phyloP scores from a whole-genome alignment of 345 rosid genomes.

The Carallia brachiata region DNA sequence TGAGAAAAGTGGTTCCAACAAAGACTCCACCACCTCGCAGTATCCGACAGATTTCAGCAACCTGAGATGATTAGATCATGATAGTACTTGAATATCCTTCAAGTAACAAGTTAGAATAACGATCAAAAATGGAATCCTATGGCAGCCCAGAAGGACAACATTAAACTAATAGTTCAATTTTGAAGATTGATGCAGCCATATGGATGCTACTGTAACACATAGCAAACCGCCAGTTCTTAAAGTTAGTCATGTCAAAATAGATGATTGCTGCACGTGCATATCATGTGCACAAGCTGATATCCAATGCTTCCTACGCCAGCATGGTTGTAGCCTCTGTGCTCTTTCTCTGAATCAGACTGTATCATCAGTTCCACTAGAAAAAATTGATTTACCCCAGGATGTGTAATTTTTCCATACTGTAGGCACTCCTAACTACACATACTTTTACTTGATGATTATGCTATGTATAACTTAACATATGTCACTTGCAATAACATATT shows the following conservation, averaged over 20 bases:
- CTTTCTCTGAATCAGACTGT: background rate
- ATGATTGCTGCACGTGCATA: background rate
- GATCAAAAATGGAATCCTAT: too few relatives aligned
- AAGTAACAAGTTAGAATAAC: too few relatives aligned
- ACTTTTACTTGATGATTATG: too few relatives aligned
- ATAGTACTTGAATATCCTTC: background rate
- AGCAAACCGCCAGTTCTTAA: background rate
- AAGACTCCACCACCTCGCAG: conserved; percentile 83
- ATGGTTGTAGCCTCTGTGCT: background rate
- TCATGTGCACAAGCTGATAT: background rate
- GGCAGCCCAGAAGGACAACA: too few relatives aligned
- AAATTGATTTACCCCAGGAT: background rate
- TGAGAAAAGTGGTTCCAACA: conserved; percentile 88
- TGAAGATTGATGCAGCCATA: background rate
- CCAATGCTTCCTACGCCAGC: background rate
- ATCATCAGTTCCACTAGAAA: background rate
- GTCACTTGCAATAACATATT: background rate
- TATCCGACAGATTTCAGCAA: conserved; percentile 87
- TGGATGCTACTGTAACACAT: background rate
- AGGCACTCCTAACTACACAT: too few relatives aligned
- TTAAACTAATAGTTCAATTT: too few relatives aligned
- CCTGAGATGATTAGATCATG: conserved; percentile 31
- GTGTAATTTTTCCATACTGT: background rate
- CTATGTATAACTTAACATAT: background rate
- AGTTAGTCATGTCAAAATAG: background rate